These are phyloP conservation scores for Golubevia sp. DNA, from an alignment of 1,284 basidiomycete species.

Conservation along the genomic window DNA sequence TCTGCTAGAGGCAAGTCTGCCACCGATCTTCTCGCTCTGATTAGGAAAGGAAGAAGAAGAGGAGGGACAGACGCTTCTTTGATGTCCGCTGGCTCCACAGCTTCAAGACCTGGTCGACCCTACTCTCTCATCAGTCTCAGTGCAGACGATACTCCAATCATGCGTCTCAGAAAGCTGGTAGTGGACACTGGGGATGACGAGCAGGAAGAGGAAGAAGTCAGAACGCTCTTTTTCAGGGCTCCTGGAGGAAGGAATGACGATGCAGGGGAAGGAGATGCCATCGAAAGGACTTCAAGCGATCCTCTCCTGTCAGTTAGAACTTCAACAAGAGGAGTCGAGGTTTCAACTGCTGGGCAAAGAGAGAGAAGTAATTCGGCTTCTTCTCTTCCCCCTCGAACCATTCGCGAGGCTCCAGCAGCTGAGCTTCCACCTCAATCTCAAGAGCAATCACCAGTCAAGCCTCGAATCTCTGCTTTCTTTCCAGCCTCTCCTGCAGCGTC, in stretches of 20 bases:
- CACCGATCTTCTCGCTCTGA: conserved; percentile 10
- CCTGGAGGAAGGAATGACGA: neutral
- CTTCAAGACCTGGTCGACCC: conserved; percentile 19
- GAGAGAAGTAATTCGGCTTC: neutral
- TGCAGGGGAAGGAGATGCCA: neutral
- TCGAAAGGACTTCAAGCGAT: neutral
- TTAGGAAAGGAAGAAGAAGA: conserved; percentile 14
- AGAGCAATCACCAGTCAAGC: too few species aligned
- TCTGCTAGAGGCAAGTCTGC: conserved; percentile 7
- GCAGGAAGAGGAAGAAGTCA: conserved; percentile 5
- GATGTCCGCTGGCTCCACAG: conserved; percentile 10
- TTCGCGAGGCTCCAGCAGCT: conserved; percentile 1
- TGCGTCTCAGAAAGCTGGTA: conserved; percentile 25
- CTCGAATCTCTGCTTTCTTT: neutral
- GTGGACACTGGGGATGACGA: conserved; percentile 20
- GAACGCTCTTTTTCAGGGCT: neutral
- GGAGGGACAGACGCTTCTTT: conserved; percentile 9
- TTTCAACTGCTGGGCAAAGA: neutral
- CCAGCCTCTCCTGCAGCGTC: neutral
- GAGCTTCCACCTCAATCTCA: neutral
- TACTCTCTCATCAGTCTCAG: conserved; percentile 30
- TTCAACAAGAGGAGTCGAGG: too few species aligned
- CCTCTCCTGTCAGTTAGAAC: neutral
- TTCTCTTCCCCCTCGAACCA: conserved; percentile 22
- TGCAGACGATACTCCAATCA: conserved; percentile 26